Percentiles rank a stretch among this genome's conserved stretches.
These are phyloP conservation scores for Suillus decipiens DNA, from an alignment of 768 basidiomycete genomes.

Conservation along the genomic window DNA sequence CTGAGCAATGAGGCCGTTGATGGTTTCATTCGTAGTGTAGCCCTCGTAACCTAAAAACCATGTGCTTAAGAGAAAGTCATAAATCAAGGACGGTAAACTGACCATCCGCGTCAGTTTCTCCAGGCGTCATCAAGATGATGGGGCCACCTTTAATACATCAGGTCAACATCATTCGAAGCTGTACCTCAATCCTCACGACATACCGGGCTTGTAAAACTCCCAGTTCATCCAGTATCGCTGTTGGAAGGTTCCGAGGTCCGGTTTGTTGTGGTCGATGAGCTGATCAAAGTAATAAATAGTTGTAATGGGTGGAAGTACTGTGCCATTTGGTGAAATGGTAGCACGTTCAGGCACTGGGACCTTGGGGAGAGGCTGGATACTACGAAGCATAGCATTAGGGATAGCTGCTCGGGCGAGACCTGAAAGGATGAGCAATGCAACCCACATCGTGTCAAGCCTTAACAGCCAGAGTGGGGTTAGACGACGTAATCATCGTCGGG, in stretches of 20 bases:
- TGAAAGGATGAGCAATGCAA: not conserved
- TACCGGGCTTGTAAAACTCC: slow-evolving; percentile 62
- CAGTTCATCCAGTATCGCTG: slow-evolving; percentile 74
- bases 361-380: slow-evolving; percentile 16
- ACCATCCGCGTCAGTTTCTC: slow-evolving; percentile 58
- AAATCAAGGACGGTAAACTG: not conserved
- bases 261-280: slow-evolving; percentile 48
- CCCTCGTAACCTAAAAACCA: slow-evolving; percentile 31
- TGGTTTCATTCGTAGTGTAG: slow-evolving; percentile 64
- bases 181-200: slow-evolving; percentile 14
- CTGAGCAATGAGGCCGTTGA: slow-evolving; percentile 66
- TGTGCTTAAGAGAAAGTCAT: not conserved
- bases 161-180: slow-evolving; percentile 20
- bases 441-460: slow-evolving; percentile 22
- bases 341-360: slow-evolving; percentile 15
- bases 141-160: slow-evolving; percentile 23
- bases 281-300: slow-evolving; percentile 35
- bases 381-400: slow-evolving; percentile 23
- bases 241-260: slow-evolving; percentile 67
- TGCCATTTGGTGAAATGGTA: slow-evolving; percentile 26
- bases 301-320: slow-evolving; percentile 24
- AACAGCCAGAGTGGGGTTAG: slow-evolving; percentile 18
- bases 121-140: slow-evolving; percentile 50
- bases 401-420: slow-evolving; percentile 23
- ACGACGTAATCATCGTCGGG: slow-evolving; percentile 27